Base-by-base conservation (phyloP, 257 asterid genomes). In the Petrea volubilis region DNA sequence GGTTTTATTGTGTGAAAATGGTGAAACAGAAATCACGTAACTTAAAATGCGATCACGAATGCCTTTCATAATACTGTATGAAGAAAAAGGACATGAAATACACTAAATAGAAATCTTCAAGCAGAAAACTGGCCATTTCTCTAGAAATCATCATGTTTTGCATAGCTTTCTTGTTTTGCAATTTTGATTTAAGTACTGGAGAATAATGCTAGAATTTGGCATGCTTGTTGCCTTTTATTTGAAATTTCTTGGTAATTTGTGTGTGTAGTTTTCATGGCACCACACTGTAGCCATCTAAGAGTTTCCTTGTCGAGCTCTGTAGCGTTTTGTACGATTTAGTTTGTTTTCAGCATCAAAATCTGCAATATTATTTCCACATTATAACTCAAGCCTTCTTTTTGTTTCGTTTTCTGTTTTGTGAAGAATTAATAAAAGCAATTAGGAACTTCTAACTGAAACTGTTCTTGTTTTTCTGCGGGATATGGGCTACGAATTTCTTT, bases 1-100 rank as follows among this genome's bases (percentile, higher is more conserved):
- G 66, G 36, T 34, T 68, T 47, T 53, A 18, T 29, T 53, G 51
- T 38, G 73, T 10, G 52, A 13, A 67, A 51, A n/a, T n/a, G 57
- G 21, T 52, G 57, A 50, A 50, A 50, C 4, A 5, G 17, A 38
- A 38, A 38, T 38, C 43, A n/a, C n/a, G n/a, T n/a, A 38, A 38
- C 43, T 38, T 5, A 38, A 38, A 33, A 33, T 33, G 3, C 7
- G 5, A 33, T 33, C 7, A 33, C 5, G 3, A 33, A 33, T 33
- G 3, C 5, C 7, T 31, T 7, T 41, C 13, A 21, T 40, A 47
- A 24, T 6, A 40, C 15, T 62, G 15, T 20, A 40, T 62, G 23
- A 23, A 10, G 14, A 40, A 62, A 62, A 41, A 40, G 55, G 5
- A 13, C 21, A 4, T n/a, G n/a, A 60, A 60, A 5, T 18, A 60